These are phyloP conservation scores for Triticum urartu DNA, from an alignment of 176 grass and related monocot species.

Conservation along the genomic window DNA sequence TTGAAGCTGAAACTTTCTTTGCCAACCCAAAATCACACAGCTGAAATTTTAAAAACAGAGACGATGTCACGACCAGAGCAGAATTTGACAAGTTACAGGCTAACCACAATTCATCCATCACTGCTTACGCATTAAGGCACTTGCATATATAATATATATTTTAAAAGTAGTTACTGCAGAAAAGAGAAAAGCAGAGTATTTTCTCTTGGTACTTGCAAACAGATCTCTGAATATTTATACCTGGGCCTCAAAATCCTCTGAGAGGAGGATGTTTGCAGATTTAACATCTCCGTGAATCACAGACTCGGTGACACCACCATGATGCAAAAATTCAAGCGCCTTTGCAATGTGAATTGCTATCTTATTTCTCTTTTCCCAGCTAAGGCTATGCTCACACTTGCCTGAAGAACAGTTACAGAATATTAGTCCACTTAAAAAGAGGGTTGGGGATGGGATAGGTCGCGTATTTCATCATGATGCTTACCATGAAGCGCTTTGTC, in stretches of 20 bases:
- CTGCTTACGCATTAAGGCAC: conserved; percentile 6
- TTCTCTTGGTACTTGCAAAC: conserved; percentile 12
- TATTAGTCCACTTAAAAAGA: not conserved
- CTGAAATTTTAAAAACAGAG: conserved; percentile 47
- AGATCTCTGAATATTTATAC: conserved; percentile 50
- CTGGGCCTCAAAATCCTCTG: conserved; percentile 73
- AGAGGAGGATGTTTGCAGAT: conserved; percentile 95
- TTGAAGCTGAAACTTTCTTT: conserved; percentile 71
- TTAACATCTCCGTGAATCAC: conserved; percentile 96
- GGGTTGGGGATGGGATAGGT: not conserved
- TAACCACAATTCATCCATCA: conserved; percentile 3
- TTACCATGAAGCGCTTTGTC: conserved; percentile 89
- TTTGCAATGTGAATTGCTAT: conserved; percentile 70
- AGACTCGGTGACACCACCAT: conserved; percentile 43
- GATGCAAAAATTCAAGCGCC: conserved; percentile 88
- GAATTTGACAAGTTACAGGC: conserved; percentile 5
- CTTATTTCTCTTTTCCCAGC: conserved; percentile 77
- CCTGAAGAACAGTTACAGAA: conserved; percentile 46
- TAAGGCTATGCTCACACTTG: conserved; percentile 41
- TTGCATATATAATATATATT: not conserved
- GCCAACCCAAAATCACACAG: conserved; percentile 96
- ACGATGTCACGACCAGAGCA: conserved; percentile 34
- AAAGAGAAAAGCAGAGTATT: not conserved
- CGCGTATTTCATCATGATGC: not conserved
- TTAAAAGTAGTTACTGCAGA: not conserved